A percentile compares a stretch with the other conserved stretches of the same genome.
Conservation (phyloP, 768 basidiomycete species). For the Phaffia tasmanica region DNA sequence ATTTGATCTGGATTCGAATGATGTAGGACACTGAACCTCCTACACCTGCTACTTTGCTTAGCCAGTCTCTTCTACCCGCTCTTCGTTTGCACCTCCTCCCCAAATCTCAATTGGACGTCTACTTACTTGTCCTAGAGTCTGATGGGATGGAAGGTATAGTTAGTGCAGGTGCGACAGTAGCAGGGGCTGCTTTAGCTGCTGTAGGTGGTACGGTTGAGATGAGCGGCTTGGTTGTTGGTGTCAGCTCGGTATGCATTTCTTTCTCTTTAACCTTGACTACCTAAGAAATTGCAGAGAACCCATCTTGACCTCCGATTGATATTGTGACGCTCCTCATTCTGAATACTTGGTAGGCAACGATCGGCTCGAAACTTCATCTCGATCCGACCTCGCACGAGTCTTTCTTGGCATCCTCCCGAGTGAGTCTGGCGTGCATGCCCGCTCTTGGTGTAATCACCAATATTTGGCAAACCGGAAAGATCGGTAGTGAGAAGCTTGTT, state of each 20-base stretch:
- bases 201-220: conserved; percentile 73
- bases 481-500: conserved; percentile 47
- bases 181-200: conserved; percentile 79
- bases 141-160: conserved; percentile 82
- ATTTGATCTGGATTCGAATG: no score
- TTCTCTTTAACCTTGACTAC: background rate
- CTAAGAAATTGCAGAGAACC: conserved; percentile 42
- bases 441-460: conserved; percentile 72
- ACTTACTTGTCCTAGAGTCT: conserved; percentile 78
- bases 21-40: conserved; percentile 85
- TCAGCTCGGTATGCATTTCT: conserved; percentile 53
- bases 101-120: conserved; percentile 86
- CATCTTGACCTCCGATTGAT: background rate
- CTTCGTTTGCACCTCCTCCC: conserved; percentile 62
- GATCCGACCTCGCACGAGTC: conserved; percentile 71
- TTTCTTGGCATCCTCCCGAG: conserved; percentile 47
- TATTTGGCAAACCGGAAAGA: conserved; percentile 71
- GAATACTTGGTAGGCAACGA: conserved; percentile 9
- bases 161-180: conserved; percentile 74
- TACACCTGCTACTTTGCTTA: conserved; percentile 66
- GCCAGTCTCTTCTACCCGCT: conserved; percentile 72
- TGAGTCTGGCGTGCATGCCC: conserved; percentile 78
- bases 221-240: conserved; percentile 73
- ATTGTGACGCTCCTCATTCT: background rate
- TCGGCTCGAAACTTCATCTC: conserved; percentile 43